Percentiles rank a stretch among this genome's conserved stretches.
Conservation (phyloP, 2,329 filamentous ascomycete genomes). For the Colletotrichum musicola region DNA sequence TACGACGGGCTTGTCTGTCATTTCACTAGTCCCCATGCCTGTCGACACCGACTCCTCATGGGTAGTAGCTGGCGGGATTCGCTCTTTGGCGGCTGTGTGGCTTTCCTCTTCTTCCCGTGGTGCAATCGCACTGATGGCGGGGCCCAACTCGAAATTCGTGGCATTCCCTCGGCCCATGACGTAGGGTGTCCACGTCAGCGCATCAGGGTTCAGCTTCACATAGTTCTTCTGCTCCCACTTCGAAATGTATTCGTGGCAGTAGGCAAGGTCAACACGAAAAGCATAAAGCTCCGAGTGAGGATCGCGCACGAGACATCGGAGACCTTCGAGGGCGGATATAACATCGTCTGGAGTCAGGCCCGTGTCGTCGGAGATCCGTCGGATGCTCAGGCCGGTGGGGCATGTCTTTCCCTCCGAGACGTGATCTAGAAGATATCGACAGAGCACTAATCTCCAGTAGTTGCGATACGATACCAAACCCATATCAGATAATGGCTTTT, state of each 20-base stretch:
- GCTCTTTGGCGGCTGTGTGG: slow-evolving; percentile 50
- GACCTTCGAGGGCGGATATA: slow-evolving; percentile 89
- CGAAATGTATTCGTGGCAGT: slow-evolving; percentile 87
- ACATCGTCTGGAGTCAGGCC: slow-evolving; percentile 98
- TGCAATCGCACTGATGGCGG: slow-evolving; percentile 86
- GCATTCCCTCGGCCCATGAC: slow-evolving; percentile 91
- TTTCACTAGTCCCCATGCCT: background rate
- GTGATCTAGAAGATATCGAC: slow-evolving; percentile 81
- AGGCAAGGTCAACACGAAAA: slow-evolving; percentile 85
- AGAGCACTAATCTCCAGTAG: slow-evolving; percentile 93
- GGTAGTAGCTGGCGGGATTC: background rate
- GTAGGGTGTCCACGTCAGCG: slow-evolving; percentile 94
- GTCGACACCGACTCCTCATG: background rate
- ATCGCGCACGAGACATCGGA: slow-evolving; percentile 90
- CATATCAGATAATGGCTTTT: slow-evolving; percentile 98
- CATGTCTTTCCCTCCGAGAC: slow-evolving; percentile 51
- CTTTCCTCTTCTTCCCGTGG: slow-evolving; percentile 81
- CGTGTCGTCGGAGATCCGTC: slow-evolving; percentile 85
- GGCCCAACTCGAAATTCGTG: slow-evolving; percentile 85
- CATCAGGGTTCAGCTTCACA: slow-evolving; percentile 83
- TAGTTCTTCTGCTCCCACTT: slow-evolving; percentile 93
- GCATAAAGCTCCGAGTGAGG: slow-evolving; percentile 90
- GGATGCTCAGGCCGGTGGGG: slow-evolving; percentile 65
- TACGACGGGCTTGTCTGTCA: too few species aligned
- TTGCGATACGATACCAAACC: slow-evolving; percentile 96